phyloP scores from a whole-genome alignment of 2,329 filamentous ascomycete species.

The Alternaria gaisen region DNA sequence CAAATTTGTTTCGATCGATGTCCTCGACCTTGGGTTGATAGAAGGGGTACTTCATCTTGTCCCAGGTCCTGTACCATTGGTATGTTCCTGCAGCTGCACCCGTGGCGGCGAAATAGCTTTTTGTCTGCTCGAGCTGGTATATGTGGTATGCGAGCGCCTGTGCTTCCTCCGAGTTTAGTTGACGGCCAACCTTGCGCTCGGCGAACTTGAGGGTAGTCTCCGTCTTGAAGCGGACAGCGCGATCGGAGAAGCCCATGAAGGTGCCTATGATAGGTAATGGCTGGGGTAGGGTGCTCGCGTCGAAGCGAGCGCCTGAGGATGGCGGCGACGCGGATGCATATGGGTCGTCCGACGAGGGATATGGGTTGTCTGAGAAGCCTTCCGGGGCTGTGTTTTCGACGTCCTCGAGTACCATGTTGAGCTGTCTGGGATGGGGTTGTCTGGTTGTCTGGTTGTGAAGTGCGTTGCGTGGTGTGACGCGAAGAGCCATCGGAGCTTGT shows the following conservation, averaged over 20 bases:
- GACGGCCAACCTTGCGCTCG: conserved; percentile 48
- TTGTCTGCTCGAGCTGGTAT: conserved; percentile 49
- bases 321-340: conserved; percentile 38
- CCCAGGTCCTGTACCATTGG: conserved; percentile 47
- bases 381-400: conserved; percentile 41
- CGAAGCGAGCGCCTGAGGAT: conserved; percentile 39
- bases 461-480: conserved; percentile 9
- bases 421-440: conserved; percentile 28
- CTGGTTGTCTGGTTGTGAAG: conserved; percentile 46
- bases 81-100: conserved; percentile 45
- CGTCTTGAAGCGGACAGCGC: conserved; percentile 38
- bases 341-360: conserved; percentile 50
- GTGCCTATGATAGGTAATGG: conserved; percentile 48
- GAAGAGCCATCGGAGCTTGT: conserved; percentile 18
- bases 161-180: conserved; percentile 52
- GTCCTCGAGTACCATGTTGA: conserved; percentile 55
- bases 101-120: conserved; percentile 50
- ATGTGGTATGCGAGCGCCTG: conserved; percentile 55
- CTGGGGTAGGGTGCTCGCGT: conserved; percentile 50
- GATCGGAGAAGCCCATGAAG: conserved; percentile 40
- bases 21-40: conserved; percentile 51
- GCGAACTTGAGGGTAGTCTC: conserved; percentile 45
- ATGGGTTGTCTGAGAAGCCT: conserved; percentile 42
- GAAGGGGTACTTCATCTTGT: conserved; percentile 53
- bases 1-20: conserved; percentile 53